Evolutionary conservation across 306 rosid genomes (phyloP).

Genomic region (Lathyrus sativus): DNA sequence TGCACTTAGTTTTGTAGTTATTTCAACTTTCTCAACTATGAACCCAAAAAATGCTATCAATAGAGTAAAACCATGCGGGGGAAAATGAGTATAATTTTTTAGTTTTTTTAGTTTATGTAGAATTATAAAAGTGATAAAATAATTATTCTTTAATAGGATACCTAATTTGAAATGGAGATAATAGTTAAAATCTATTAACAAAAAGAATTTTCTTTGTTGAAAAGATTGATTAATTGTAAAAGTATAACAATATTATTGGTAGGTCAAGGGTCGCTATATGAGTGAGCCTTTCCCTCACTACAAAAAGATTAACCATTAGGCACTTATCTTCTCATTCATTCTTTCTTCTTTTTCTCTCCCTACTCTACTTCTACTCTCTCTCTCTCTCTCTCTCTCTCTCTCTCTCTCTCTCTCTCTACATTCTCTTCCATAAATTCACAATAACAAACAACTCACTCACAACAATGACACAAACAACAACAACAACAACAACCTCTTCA

Average conservation of each 20-base stretch:
- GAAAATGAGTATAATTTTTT: neutral
- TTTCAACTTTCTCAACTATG: neutral
- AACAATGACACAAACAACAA: conserved; percentile 42
- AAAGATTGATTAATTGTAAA: conserved; percentile 1
- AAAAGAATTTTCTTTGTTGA: neutral
- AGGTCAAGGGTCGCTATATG: conserved; percentile 58
- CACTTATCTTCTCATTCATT: conserved; percentile 18
- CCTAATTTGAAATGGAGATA: neutral
- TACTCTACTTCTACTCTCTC: neutral
- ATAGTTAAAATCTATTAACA: neutral
- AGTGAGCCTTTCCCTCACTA: conserved; percentile 48
- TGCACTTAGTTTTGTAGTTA: neutral
- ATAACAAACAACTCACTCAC: neutral
- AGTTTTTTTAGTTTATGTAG: too few species aligned
- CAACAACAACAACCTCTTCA: conserved; percentile 31
- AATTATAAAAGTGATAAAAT: too few species aligned
- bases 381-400: neutral
- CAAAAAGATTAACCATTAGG: conserved; percentile 35
- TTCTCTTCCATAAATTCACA: neutral
- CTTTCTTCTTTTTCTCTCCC: neutral
- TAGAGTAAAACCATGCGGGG: neutral
- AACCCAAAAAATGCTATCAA: neutral
- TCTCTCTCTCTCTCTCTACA: neutral
- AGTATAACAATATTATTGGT: conserved; percentile 19
- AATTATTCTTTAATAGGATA: too few species aligned